phyloP scores from a whole-genome alignment of 2,329 filamentous ascomycete genomes.

The Penicillium sp. region DNA sequence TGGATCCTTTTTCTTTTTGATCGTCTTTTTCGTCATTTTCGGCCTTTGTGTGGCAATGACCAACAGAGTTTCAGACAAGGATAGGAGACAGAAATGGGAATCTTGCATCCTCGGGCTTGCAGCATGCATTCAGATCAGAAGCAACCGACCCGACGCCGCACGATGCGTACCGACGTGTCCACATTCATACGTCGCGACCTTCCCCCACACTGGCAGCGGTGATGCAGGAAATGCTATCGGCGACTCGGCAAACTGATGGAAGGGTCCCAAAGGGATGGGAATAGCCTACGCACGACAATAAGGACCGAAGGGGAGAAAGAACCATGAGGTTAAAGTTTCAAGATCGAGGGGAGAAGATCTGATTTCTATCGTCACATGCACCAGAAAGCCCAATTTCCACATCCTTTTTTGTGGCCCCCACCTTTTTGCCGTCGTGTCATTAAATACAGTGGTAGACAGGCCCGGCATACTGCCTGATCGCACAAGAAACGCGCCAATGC shows the following conservation, averaged over 20 bases:
- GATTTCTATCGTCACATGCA: conserved; percentile 36
- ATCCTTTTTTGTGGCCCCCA: conserved; percentile 31
- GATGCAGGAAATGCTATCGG: too few species aligned
- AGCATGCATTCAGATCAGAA: conserved; percentile 9
- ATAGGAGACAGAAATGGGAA: background rate
- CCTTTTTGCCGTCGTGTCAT: conserved; percentile 33
- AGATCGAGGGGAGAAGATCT: conserved; percentile 38
- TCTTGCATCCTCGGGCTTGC: conserved; percentile 5
- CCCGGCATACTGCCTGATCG: conserved; percentile 20
- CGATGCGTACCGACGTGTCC: too few species aligned
- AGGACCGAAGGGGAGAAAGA: too few species aligned
- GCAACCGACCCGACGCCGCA: too few species aligned
- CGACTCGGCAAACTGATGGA: too few species aligned
- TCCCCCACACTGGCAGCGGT: too few species aligned
- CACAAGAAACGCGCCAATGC: conserved; percentile 10
- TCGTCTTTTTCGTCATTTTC: too few species aligned
- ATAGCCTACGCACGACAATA: too few species aligned
- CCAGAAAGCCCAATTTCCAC: conserved; percentile 27
- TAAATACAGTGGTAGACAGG: conserved; percentile 36
- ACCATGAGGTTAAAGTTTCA: conserved; percentile 4
- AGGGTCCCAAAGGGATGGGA: too few species aligned
- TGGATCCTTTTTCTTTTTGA: too few species aligned
- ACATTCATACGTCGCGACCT: too few species aligned
- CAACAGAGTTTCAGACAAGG: background rate
- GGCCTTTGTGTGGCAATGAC: background rate